phyloP scores from a whole-genome alignment of 129 eudicot species.

The carrot (Daucus carota) region DNA sequence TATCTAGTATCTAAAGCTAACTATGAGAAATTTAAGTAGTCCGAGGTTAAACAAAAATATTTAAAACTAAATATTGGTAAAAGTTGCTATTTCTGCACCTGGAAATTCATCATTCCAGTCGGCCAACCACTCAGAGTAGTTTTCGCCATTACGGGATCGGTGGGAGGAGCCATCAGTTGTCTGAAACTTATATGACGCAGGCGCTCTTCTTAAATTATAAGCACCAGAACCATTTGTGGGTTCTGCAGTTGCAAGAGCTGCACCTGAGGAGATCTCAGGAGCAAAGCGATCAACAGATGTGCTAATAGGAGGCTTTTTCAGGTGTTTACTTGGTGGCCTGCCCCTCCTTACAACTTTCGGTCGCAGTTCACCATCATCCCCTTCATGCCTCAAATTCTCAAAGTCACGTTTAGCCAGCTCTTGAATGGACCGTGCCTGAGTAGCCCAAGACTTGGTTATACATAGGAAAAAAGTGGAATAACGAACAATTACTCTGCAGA shows the following conservation, averaged over 20 bases:
- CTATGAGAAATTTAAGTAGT: neutral
- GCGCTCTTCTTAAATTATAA: slow-evolving; percentile 59
- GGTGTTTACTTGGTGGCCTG: slow-evolving; percentile 70
- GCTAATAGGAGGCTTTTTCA: slow-evolving; percentile 53
- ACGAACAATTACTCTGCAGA: neutral
- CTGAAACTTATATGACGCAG: slow-evolving; percentile 35
- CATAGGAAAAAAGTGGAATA: neutral
- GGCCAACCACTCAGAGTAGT: slow-evolving; percentile 50
- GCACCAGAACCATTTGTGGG: slow-evolving; percentile 49
- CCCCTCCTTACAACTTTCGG: slow-evolving; percentile 80
- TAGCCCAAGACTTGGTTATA: neutral
- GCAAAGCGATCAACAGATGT: slow-evolving; percentile 58
- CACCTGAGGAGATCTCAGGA: slow-evolving; percentile 63
- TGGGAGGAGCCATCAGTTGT: slow-evolving; percentile 46
- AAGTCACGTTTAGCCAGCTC: slow-evolving; percentile 89
- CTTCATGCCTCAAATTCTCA: slow-evolving; percentile 69
- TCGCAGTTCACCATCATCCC: slow-evolving; percentile 69
- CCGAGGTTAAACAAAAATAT: neutral
- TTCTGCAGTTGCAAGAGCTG: slow-evolving; percentile 58
- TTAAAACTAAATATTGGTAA: neutral
- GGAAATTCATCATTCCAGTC: slow-evolving; percentile 89
- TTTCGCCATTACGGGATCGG: slow-evolving; percentile 58
- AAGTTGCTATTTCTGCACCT: slow-evolving; percentile 34
- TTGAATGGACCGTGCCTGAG: slow-evolving; percentile 77
- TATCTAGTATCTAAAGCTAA: neutral